Evolutionary conservation across 768 basidiomycete species (phyloP), one percentile per base, ranked within the genome.

Genomic region (Panaeolus papilionaceus): DNA sequence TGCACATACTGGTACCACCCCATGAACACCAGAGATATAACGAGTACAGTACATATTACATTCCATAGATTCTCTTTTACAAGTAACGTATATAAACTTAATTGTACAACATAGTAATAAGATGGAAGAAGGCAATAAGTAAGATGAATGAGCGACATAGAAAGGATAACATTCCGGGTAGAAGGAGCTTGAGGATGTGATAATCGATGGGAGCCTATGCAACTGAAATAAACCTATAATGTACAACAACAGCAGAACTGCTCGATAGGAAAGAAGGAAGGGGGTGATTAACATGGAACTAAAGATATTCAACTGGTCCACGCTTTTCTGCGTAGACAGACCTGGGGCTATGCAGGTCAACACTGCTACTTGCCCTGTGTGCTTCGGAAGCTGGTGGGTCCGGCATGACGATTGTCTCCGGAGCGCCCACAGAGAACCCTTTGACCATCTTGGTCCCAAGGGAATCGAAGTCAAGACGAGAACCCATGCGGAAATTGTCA

Each of bases 401-500:
- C 18, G 74, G 61, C 39, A 73, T 71, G 20, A 76, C 67, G 8
- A 83, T 72, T 28, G 81, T 82, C 71, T 82, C 80, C 28, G 82
- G 81, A 26, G 76, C 70, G 16, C 81, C 81, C 61, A 73, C 72
- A 9, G 79, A 66, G 67, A 83, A 80, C 10, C 82, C 89, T 79
- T 89, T 85, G 18, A 87, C 74, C 73, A 88, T 77, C 71, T 82
- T 86, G 40, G 72, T 72, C 5, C 86, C 82, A 49, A 89, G 73
- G 0, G 82, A 75, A 8, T 82, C 82, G 67, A 91, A 91, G 67
- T 86, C 81, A 38, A 91, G 83, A 37, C 80, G 75, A 0, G 82
- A 81, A 18, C 90, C 89, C 16, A 92, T 72, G 72, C 88, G 89
- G 75, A 91, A 87, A 16, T 79, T 76, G 71, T 91, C 89, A 23